Evolutionary conservation across 140 eudicot species (phyloP), one percentile per base, ranked within the genome.

Genomic region (Flaveria floridana): DNA sequence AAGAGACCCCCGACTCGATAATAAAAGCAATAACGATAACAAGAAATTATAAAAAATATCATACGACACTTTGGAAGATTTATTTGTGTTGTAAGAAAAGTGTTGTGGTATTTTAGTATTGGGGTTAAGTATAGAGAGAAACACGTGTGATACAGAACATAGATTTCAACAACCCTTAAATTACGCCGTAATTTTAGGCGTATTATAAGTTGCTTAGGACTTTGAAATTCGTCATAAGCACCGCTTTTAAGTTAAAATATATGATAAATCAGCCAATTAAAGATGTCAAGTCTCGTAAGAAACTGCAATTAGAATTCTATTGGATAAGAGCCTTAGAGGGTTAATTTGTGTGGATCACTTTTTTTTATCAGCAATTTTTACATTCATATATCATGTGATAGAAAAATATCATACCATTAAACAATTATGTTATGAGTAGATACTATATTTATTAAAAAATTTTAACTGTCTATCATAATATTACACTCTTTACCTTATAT

Each of bases 161-260:
- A 75, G 86, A 85, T 79, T 82, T 82, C 85, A 81, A 78, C 84
- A 86, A 68, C 79, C 96, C 96, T 68, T 77, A 61, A 86, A 77
- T 89, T 85, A 53, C 90, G 92, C 92, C 96, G 79, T 79, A 76
- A 86, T 68, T 85, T 85, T 64, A 74, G 89, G 80, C 88, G 65
- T 86, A 76, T 75, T 55, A 72, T 81, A 67, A 74, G 82, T 83
- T 67, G 78, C 62, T 79, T 78, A 71, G 78, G 86, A 83, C 82
- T 73, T 82, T 78, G 39, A 58, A 55, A 70, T 58, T 73, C 81
- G 79, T 72, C 75, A 72, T 53, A 64, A 77, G 57, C 85, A 62
- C 86, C 71, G 30, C 26, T 74, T 73, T 77, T 66, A 77, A 77
- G 79, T 68, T 21, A 76, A 20, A 39, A 53, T 58, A 44, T 44